These are phyloP conservation scores for Ustilago trichophora DNA, from an alignment of 1,284 basidiomycete genomes.

Conservation along the genomic window DNA sequence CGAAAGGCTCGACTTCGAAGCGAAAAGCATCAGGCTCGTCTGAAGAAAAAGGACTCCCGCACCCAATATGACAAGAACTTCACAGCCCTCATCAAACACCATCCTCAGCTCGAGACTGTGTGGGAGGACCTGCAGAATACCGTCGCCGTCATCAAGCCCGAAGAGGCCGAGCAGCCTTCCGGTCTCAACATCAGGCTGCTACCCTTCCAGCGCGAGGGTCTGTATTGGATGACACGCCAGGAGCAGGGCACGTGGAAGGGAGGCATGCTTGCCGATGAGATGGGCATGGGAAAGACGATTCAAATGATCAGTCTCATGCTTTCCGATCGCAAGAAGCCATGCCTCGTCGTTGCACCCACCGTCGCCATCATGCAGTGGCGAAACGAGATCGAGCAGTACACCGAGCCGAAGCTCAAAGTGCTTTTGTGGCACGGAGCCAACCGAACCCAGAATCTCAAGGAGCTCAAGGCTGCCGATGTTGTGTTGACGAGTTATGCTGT, in stretches of 20 bases:
- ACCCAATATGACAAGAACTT: constrained; percentile 42
- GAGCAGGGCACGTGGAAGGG: constrained; percentile 88
- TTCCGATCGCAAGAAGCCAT: constrained; percentile 80
- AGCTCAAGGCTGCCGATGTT: constrained; percentile 86
- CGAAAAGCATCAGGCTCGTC: constrained; percentile 37
- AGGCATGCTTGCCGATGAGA: constrained; percentile 91
- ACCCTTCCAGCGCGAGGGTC: constrained; percentile 86
- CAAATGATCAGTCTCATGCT: constrained; percentile 93
- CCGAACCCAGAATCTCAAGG: constrained; percentile 72
- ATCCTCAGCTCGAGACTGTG: constrained; percentile 78
- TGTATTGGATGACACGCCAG: constrained; percentile 95
- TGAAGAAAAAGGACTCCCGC: constrained; percentile 33
- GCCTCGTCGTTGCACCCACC: constrained; percentile 86
- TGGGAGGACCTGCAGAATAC: constrained; percentile 82
- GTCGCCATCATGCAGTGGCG: constrained; percentile 99
- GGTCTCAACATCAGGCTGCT: constrained; percentile 73
- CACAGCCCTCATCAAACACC: constrained; percentile 57
- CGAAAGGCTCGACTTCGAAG: constrained; percentile 37
- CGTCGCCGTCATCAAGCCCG: constrained; percentile 71
- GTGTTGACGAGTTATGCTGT: constrained; percentile 74
- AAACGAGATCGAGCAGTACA: constrained; percentile 81
- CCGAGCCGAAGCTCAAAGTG: constrained; percentile 70
- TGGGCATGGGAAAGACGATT: constrained; percentile 97
- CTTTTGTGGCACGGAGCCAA: constrained; percentile 88
- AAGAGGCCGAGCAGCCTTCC: constrained; percentile 75